A percentile compares a stretch with the other conserved stretches of the same genome.
phyloP scores from a whole-genome alignment of 2,329 filamentous ascomycete species.

The Aspergillus pseudoterreus region DNA sequence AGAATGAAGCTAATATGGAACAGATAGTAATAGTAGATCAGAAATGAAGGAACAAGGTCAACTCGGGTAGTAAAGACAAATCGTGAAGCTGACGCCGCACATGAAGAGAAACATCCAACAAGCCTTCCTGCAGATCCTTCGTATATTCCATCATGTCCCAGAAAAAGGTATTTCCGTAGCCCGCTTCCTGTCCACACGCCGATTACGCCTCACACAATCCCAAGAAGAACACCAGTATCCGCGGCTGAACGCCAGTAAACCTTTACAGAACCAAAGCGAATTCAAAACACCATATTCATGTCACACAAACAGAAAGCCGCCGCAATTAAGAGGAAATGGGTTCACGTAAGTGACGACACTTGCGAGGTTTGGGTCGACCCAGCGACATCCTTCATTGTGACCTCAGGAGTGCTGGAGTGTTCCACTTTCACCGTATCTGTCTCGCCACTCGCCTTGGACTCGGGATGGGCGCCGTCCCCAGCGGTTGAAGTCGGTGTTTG shows the following conservation, averaged over 20 bases:
- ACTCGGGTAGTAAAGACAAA: constrained; percentile 18
- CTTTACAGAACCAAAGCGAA: constrained; percentile 15
- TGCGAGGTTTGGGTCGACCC: constrained; percentile 25
- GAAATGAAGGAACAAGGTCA: constrained; percentile 9
- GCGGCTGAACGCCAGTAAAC: constrained; percentile 22
- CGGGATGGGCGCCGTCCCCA: constrained; percentile 7
- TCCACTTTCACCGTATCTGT: constrained; percentile 17
- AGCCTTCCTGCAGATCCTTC: constrained; percentile 1
- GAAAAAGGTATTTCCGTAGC: constrained; percentile 18
- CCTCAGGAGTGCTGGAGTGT: constrained; percentile 21
- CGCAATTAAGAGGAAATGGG: neutral
- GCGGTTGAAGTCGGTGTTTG: constrained; percentile 11
- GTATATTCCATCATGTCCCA: constrained; percentile 7
- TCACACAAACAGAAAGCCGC: constrained; percentile 7
- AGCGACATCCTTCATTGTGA: constrained; percentile 30
- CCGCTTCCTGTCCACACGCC: constrained; percentile 18
- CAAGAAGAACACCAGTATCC: constrained; percentile 11
- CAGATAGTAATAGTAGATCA: neutral
- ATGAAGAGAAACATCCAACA: constrained; percentile 5
- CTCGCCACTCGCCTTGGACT: constrained; percentile 10
- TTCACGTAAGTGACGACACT: constrained; percentile 25
- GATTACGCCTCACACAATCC: constrained; percentile 17
- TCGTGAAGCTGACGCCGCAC: constrained; percentile 22
- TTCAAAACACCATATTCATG: constrained; percentile 5
- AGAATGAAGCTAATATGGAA: constrained; percentile 5